Base-by-base conservation (phyloP, 2,329 filamentous ascomycete species). In the Botrytis deweyae region DNA sequence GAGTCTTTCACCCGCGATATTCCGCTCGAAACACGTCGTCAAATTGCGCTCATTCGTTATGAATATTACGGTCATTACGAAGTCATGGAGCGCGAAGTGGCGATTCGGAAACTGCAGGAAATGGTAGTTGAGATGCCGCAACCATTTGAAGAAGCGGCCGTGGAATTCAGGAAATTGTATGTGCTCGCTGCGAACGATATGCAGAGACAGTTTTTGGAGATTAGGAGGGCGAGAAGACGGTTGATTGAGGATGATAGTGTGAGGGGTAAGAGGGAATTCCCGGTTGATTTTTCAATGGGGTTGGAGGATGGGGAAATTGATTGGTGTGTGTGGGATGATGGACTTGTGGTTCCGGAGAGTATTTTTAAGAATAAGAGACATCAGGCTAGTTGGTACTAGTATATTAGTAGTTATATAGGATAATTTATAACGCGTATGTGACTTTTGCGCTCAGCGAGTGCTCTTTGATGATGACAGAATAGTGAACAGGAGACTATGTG, bases 1-100 rank as follows among this genome's bases (percentile, higher is more conserved):
- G 29, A 40, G 18, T 33, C 74, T 9, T 73, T 75, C 10, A 3
- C 42, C 12, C 66, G 72, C 33, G 72, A 75, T 14, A 49, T 68
- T 5, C 68, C 74, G n/a, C 44, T 64, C 18, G 33, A 68, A 2
- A 72, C 42, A 18, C 64, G 44, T 7, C 46, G 46, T 3, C 64
- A 66, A 10, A 36, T 66, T 8, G 64, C 29, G 3, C 29, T 33
- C 1, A n/a, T 66, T 7, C 64, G 64, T 1, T 49, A 36, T 8
- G 64, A 66, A 66, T 66, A 66, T 20, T 12, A 49, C 16, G 64
- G 64, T 1, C 44, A 66, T 16, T 66, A 66, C 25, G 29, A 49
- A 6, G 10, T 66, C 3, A 52, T 66, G 64, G 64, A 66, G 2
- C 44, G 64, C 16, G 64, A 66, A n/a, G 64, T 66, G 22, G 44